Base-by-base conservation (phyloP, 108 stramenopile genomes). In the Phaeodactylum tricornutum region DNA sequence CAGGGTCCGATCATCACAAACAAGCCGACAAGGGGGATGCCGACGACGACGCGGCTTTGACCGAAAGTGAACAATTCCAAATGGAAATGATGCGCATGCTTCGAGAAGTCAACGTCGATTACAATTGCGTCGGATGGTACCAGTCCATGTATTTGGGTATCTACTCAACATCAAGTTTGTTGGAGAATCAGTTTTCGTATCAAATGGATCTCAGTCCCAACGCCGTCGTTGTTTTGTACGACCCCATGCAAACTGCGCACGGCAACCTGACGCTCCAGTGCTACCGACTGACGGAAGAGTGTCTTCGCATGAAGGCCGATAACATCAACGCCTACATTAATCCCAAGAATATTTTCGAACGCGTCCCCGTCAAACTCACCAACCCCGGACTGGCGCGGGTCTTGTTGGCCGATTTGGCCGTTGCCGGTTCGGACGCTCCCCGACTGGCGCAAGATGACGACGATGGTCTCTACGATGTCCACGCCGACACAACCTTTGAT, bases 51-150 rank as follows among this genome's bases (percentile, higher is more conserved):
- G 64, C 68, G 9, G 77, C 73, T 39, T 57, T 61, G 27, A 77
- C 67, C 37, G 74, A 62, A 15, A 83, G 68, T 35, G 79, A 59
- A 0, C 50, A 83, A 50, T 98, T 84, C 55, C 93, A 96, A 61
- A 54, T 93, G 26, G 94, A 98, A 66, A 98, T 98, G 96, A 96
- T 98, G 95, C 87, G 92, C 62, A 96, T 98, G 96, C 74, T 98
- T 7, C 67, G 87, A 38, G 93, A 94, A 76, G 93, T 97, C 52
- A 97, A 97, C 57, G 87, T 97, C 27, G 98, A 99, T 61, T 94
- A 91, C 67, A 99, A 96, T 71, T 90, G 87, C 56, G 96, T 97
- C 36, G 98, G 98, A n/a, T 99, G 95, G 95, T 99, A 99, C 72
- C 93, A 94, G 52, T 84, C 84, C 57, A 94, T 91, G 76, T 93